Conservation (phyloP, 192 early-diverging fungal species). For the Backusella westeae region DNA sequence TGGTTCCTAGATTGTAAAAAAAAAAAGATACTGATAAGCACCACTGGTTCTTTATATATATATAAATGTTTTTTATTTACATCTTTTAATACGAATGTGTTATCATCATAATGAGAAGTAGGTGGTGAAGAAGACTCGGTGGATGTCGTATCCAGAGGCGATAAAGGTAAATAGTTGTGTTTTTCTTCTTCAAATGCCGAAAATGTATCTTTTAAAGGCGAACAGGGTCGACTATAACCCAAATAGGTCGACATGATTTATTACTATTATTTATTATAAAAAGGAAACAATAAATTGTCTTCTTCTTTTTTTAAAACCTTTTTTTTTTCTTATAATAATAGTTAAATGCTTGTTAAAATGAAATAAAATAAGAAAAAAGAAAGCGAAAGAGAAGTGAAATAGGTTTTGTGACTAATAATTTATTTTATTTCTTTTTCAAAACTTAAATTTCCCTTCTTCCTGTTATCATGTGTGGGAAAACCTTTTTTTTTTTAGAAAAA, state of each 20-base stretch:
- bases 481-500: neutral
- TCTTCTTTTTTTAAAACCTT: neutral
- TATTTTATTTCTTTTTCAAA: neutral
- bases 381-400: neutral
- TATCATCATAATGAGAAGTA: constrained; percentile 13
- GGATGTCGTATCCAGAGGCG: neutral
- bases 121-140: neutral
- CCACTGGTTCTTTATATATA: neutral
- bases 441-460: too few species aligned
- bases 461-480: neutral
- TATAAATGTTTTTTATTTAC: neutral
- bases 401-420: neutral
- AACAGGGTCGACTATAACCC: neutral
- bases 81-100: neutral
- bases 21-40: neutral
- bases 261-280: neutral
- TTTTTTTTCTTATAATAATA: neutral
- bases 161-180: neutral
- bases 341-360: neutral
- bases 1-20: neutral
- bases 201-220: neutral
- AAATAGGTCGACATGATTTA: neutral
- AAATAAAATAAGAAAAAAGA: neutral
- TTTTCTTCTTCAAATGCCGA: neutral
- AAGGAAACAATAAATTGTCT: neutral